A percentile compares a stretch with the other conserved stretches of the same genome.
Evolutionary conservation across 2,329 filamentous ascomycete species (phyloP).

Genomic region (Microsporum canis): DNA sequence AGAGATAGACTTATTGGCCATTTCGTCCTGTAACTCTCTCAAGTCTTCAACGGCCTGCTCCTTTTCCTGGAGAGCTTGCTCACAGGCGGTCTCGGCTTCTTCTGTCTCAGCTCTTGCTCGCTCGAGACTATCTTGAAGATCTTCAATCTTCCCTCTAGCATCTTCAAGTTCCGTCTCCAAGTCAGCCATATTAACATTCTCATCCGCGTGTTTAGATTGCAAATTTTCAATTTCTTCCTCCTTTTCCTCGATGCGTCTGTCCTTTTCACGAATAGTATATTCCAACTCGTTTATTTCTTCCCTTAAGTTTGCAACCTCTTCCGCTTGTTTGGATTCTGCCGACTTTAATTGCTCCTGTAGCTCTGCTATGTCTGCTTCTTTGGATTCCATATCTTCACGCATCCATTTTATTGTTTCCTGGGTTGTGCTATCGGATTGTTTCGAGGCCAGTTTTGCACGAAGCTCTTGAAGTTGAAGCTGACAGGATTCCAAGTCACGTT

Average conservation of each 20-base stretch:
- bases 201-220: conserved; percentile 39
- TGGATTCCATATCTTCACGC: conserved; percentile 39
- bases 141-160: conserved; percentile 34
- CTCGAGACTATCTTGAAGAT: conserved; percentile 34
- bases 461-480: conserved; percentile 70
- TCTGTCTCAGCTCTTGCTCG: conserved; percentile 27
- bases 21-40: conserved; percentile 58
- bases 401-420: conserved; percentile 48
- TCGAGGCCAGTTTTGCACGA: conserved; percentile 67
- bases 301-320: conserved; percentile 54
- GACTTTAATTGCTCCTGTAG: conserved; percentile 45
- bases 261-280: conserved; percentile 62
- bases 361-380: conserved; percentile 34
- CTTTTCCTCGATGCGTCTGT: conserved; percentile 58
- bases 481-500: conserved; percentile 77
- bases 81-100: conserved; percentile 35
- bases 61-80: conserved; percentile 43
- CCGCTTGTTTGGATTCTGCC: conserved; percentile 44
- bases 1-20: conserved; percentile 66
- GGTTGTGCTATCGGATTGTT: conserved; percentile 60
- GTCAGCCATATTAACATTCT: conserved; percentile 34
- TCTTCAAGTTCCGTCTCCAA: conserved; percentile 40
- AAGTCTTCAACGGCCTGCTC: conserved; percentile 44
- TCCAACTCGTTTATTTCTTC: conserved; percentile 68
- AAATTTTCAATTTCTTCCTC: conserved; percentile 63